Evolutionary conservation across 257 asterid genomes (phyloP), one percentile per base, ranked within the genome.

Genomic region (Salvia miltiorrhiza): DNA sequence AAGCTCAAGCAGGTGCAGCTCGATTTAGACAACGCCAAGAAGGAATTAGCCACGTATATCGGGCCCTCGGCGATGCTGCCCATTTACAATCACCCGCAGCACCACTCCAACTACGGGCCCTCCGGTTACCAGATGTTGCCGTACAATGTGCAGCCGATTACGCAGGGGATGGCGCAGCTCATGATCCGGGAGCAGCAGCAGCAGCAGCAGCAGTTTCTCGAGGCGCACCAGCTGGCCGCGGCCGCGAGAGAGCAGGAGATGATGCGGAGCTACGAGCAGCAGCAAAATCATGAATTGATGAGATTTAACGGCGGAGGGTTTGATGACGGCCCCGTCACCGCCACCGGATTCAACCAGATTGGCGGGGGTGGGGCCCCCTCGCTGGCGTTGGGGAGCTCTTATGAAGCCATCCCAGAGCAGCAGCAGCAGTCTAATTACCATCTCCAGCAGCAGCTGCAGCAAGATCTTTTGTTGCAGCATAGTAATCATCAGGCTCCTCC

Each of bases 41-140:
- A 82, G 77, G 98, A 92, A 8, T 35, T 92, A 21, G 77, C 93
- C 4, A 19, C 41, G 0, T 92, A 88, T 20, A 71, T 90, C 0
- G 98, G 95, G 0, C 94, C 96, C 0, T 30, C 84, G 0, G 88
- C 87, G 0, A 60, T 84, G 81, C 9, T 77, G 8, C 92, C 95
- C 0, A 50, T 80, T 1, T 28, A 82, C 13, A 83, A 72, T 11
- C 82, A 79, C 70, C 80, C 74, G 72, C 94, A 73, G 49, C 87
- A 74, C 20, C 81, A 62, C 12, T 67, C 80, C 0, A 70, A 63
- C 21, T 79, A 58, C 23, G 77, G 60, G 12, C 76, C 83, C 0
- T 67, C 89, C 2, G 48, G 77, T 0, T 79, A 81, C 12, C 78
- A 71, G 16, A 48, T 80, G 37, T 50, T 80, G 85, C 91, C 85